phyloP scores from a whole-genome alignment of 73 alveolate species.

The Stentor coeruleus region DNA sequence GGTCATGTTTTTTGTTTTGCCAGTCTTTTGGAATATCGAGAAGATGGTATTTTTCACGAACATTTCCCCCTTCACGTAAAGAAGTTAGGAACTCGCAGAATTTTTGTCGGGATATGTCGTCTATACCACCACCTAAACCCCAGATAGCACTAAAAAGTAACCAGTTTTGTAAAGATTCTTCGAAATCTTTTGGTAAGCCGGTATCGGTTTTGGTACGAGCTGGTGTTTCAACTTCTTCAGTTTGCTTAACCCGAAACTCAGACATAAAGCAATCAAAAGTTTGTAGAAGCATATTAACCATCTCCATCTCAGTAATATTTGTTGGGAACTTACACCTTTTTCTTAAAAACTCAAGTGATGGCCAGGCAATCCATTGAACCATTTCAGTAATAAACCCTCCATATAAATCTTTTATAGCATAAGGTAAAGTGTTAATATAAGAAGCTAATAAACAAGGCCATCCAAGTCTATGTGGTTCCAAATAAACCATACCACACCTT shows the following conservation, averaged over 20 bases:
- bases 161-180: constrained; percentile 78
- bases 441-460: constrained; percentile 44
- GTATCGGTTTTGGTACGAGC: constrained; percentile 13
- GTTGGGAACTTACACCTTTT: constrained; percentile 54
- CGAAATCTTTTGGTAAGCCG: constrained; percentile 76
- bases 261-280: constrained; percentile 41
- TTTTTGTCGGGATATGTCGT: constrained; percentile 88
- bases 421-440: constrained; percentile 27
- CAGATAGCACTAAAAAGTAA: constrained; percentile 87
- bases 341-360: constrained; percentile 28
- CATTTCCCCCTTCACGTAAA: constrained; percentile 65
- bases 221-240: constrained; percentile 55
- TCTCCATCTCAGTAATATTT: constrained; percentile 47
- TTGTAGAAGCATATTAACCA: constrained; percentile 42
- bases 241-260: constrained; percentile 36
- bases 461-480: constrained; percentile 87
- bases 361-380: background rate
- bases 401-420: background rate
- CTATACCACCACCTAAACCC: constrained; percentile 98
- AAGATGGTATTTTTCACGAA: constrained; percentile 27
- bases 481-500: constrained; percentile 99
- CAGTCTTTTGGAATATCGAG: constrained; percentile 18
- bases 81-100: constrained; percentile 84
- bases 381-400: background rate
- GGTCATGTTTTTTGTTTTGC: constrained; percentile 38